Base-by-base conservation (phyloP, 805 yeast species). In the Maudiozyma bulderi region DNA sequence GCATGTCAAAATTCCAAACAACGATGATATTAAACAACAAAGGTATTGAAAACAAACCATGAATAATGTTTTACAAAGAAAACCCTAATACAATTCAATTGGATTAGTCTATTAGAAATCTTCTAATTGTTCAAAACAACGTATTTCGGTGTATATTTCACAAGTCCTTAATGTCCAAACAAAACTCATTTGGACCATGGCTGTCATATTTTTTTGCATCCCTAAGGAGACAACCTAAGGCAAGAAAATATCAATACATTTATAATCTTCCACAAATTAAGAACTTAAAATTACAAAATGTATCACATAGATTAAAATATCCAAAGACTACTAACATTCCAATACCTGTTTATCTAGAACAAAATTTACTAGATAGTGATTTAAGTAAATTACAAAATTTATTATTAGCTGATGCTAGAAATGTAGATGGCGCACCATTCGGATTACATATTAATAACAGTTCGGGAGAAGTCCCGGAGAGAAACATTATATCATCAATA, bases 211-310 rank as follows among this genome's bases (percentile, higher is more conserved):
- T 47, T 13, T 43, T 47, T 43, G 50, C 47, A n/a, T 47, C 50
- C 3, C 8, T 50, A 15, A 47, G 52, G 31, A 40, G 52, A 20
- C 15, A 40, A 28, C 39, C 50, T 3, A 20, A 15, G 6, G 47
- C 43, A 10, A 48, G 43, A 14, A 48, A 47, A 15, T 54, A 43
- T 43, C 45, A 46, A 40, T 55, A 52, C 45, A 48, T 40, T 43
- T 32, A 44, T 43, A 54, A 48, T 40, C 49, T 50, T 13, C 50
- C 51, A 26, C 46, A 45, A 20, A 49, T 55, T 29, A 50, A 47
- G 39, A 34, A 44, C 3, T 31, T 48, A 13, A 39, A 43, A 32
- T 5, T 34, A 3, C 32, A 38, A 15, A 9, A 30, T 9, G 14
- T 31, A 5, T 29, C 32, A 7, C 13, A 11, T 7, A 8, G 13